Evolutionary conservation across 2,329 filamentous ascomycete species (phyloP), one percentile per base, ranked within the genome.

Genomic region (Talaromyces sp.): DNA sequence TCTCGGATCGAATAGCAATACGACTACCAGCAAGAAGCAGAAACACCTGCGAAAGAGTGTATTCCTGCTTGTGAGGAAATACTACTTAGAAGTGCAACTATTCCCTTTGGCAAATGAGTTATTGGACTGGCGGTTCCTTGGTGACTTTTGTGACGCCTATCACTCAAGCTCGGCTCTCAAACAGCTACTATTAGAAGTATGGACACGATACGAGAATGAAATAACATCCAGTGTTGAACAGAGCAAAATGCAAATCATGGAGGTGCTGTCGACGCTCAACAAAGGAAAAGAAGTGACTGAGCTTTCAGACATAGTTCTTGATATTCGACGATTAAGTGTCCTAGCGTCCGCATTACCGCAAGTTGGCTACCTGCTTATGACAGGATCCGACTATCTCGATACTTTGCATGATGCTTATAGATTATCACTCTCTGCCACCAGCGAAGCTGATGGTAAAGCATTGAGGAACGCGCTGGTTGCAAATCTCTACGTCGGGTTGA

Each of bases 361-460:
- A 25, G 77, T 77, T 50, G 84, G 82, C 33, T 75, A 79, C 6
- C 81, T 90, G 67, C 88, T 96, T 69, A 84, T 96, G 68, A 89
- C 89, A 0, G 93, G 93, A 0, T 92, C 90, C 58, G 93, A 97
- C 75, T 93, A 95, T 68, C 76, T 96, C 21, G 93, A 97, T 72
- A 86, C 89, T 0, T 81, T 96, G 12, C 71, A 72, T 59, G 78
- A 80, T 64, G 70, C 71, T 33, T 80, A 80, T 64, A 68, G 69
- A 33, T 9, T 18, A 25, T 55, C 18, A 9, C 11, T 46, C 14
- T 39, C 25, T n/a, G 18, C 39, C 79, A 79, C 56, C 82, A 88
- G 63, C 86, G 85, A 74, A 85, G 87, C 48, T 23, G 52, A 40
- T 14, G 33, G n/a, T 62, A 83, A 84, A 23, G 67, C 71, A 18